A percentile compares a stretch with the other conserved stretches of the same genome.
These are phyloP conservation scores for Saururus chinensis DNA, from an alignment of 164 flowering plant species.

Conservation along the genomic window DNA sequence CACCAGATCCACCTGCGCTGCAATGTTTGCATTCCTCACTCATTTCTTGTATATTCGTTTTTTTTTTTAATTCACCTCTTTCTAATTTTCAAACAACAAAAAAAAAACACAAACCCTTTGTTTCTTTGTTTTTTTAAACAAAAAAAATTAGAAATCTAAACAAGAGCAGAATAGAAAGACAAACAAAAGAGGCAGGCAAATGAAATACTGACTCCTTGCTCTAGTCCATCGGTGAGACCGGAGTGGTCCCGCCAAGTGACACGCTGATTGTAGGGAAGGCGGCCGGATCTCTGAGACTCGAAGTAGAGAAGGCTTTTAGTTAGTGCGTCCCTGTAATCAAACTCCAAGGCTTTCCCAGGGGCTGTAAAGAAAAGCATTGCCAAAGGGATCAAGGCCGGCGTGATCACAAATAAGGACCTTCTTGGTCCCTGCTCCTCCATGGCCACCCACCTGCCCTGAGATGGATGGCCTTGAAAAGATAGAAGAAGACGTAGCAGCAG, in stretches of 20 bases:
- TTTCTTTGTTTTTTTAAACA: no score
- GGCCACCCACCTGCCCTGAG: background rate
- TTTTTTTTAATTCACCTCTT: no score
- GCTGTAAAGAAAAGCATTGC: constrained; percentile 4
- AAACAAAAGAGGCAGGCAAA: background rate
- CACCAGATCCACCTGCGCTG: constrained; percentile 41
- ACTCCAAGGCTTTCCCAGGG: constrained; percentile 4
- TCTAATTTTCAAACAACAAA: no score
- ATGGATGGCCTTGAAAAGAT: background rate
- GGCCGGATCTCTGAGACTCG: constrained; percentile 45
- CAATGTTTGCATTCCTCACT: background rate
- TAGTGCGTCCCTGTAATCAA: constrained; percentile 27
- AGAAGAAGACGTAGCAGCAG: background rate
- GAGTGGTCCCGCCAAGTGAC: constrained; percentile 42
- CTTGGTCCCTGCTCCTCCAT: background rate
- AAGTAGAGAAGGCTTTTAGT: constrained; percentile 27
- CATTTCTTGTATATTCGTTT: background rate
- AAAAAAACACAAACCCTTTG: no score
- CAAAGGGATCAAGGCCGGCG: background rate
- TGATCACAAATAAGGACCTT: background rate
- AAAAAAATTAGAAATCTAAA: background rate
- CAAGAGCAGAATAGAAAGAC: background rate
- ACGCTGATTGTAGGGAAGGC: constrained; percentile 30
- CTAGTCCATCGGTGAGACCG: constrained; percentile 27
- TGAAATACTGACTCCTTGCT: constrained; percentile 14